Conservation (phyloP, 495 filamentous ascomycete genomes). For the Physcia stellaris region DNA sequence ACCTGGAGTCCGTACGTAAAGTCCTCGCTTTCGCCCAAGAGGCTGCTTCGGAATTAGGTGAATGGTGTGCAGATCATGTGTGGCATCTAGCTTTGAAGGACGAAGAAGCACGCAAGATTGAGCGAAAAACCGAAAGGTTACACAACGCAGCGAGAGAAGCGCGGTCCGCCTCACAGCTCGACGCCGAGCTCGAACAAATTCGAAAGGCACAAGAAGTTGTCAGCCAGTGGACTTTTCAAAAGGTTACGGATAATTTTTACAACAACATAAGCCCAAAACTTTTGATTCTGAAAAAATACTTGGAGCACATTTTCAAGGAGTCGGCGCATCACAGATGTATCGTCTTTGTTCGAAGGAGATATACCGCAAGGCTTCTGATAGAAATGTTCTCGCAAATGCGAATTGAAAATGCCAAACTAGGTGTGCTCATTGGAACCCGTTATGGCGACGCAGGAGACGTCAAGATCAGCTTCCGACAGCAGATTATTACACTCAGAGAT, state of each 20-base stretch:
- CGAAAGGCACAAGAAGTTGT: constrained; percentile 47
- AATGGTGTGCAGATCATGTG: constrained; percentile 75
- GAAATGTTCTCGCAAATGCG: constrained; percentile 47
- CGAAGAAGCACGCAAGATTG: constrained; percentile 47
- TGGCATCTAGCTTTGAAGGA: constrained; percentile 64
- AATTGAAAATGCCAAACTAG: constrained; percentile 47
- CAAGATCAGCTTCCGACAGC: constrained; percentile 54
- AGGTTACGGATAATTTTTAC: constrained; percentile 15
- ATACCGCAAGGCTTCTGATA: constrained; percentile 59
- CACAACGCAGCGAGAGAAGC: constrained; percentile 15
- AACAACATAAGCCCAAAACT: constrained; percentile 61
- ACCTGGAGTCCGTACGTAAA: constrained; percentile 41
- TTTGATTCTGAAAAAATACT: constrained; percentile 38
- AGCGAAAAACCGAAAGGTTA: constrained; percentile 38
- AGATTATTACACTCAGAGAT: constrained; percentile 59
- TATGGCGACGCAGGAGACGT: constrained; percentile 34
- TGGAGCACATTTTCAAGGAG: constrained; percentile 43
- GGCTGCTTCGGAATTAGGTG: constrained; percentile 56
- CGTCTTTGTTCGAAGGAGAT: constrained; percentile 68
- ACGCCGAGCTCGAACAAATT: constrained; percentile 39
- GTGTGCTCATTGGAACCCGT: constrained; percentile 49
- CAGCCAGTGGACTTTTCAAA: constrained; percentile 29
- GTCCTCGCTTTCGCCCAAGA: constrained; percentile 43
- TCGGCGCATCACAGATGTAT: constrained; percentile 59
- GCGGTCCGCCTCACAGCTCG: constrained; percentile 26